Evolutionary conservation across 306 rosid species (phyloP), one percentile per base, ranked within the genome.

Genomic region (Senna tora): DNA sequence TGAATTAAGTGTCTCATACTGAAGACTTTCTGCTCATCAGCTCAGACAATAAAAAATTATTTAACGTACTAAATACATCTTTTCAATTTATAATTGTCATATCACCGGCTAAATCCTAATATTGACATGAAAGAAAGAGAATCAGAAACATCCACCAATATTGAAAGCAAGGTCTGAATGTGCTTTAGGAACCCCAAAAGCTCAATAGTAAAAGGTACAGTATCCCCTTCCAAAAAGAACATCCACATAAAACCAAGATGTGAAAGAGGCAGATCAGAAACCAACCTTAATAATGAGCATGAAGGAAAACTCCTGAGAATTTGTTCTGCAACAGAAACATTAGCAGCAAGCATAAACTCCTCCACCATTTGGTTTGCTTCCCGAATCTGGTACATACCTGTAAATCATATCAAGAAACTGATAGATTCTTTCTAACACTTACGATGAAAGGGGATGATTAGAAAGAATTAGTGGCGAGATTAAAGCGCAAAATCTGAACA

Each of bases 341-440:
- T 91, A 69, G 99, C 99, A 42, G 99, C 93, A 85, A 94, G 99
- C 99, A 94, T 94, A 81, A 94, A 94, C 89, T 94, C 99, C 90
- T 94, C 99, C 63, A 94, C 97, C 99, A 94, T 91, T 86, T 94
- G 97, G 76, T 94, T 94, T 75, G 99, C 96, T 85, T 94, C 99
- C 71, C 96, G 86, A 73, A 94, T 94, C 84, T 94, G 97, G 81
- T 94, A 94, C 93, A 94, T 94, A 57, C 99, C 97, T 94, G 84
- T 56, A 72, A 72, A 62, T 75, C 68, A 77, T 72, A 25, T 59
- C 39, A 75, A 64, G n/a, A 39, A 59, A 17, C n/a, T n/a, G n/a
- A n/a, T n/a, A n/a, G n/a, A n/a, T n/a, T n/a, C n/a, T n/a, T n/a
- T n/a, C n/a, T n/a, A n/a, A n/a, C n/a, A n/a, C n/a, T n/a, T n/a